Evolutionary conservation across 2,329 filamentous ascomycete genomes (phyloP).

Genomic region (Rutstroemia sp.): DNA sequence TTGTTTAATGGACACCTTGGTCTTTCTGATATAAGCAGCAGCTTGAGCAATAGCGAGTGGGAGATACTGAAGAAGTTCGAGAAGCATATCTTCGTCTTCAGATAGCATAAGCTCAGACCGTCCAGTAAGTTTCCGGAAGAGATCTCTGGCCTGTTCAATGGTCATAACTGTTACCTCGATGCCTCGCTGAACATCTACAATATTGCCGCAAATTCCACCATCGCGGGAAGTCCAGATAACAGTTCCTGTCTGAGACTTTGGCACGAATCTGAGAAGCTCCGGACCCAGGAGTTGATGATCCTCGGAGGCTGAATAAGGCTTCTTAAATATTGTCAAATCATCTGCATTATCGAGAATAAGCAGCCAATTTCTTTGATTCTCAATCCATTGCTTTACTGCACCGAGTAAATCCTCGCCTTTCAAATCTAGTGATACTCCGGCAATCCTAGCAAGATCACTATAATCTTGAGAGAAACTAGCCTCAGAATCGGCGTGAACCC

Average conservation of each 20-base stretch:
- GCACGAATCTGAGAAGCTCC: slow-evolving; percentile 22
- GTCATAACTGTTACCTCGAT: slow-evolving; percentile 16
- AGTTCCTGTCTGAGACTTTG: slow-evolving; percentile 21
- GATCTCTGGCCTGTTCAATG: too few species aligned
- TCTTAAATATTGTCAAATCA: too few species aligned
- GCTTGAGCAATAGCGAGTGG: too few species aligned
- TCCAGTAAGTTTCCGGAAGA: too few species aligned
- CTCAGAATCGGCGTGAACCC: slow-evolving; percentile 27
- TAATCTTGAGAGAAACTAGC: slow-evolving; percentile 30
- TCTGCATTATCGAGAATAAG: slow-evolving; percentile 20
- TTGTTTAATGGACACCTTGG: too few species aligned
- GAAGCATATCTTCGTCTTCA: too few species aligned
- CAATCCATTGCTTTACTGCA: slow-evolving; percentile 16
- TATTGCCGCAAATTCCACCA: slow-evolving; percentile 21
- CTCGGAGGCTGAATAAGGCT: neutral
- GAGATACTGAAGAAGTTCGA: too few species aligned
- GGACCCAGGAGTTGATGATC: neutral
- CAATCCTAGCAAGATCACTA: slow-evolving; percentile 24
- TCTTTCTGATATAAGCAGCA: too few species aligned
- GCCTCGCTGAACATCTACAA: slow-evolving; percentile 20
- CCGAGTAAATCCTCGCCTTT: slow-evolving; percentile 21
- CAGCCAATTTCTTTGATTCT: slow-evolving; percentile 24
- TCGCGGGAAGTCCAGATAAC: slow-evolving; percentile 32
- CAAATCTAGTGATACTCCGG: slow-evolving; percentile 19
- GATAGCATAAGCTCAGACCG: too few species aligned